These are phyloP conservation scores for Fusarium devonianum DNA, from an alignment of 2,329 filamentous ascomycete species.

Conservation along the genomic window DNA sequence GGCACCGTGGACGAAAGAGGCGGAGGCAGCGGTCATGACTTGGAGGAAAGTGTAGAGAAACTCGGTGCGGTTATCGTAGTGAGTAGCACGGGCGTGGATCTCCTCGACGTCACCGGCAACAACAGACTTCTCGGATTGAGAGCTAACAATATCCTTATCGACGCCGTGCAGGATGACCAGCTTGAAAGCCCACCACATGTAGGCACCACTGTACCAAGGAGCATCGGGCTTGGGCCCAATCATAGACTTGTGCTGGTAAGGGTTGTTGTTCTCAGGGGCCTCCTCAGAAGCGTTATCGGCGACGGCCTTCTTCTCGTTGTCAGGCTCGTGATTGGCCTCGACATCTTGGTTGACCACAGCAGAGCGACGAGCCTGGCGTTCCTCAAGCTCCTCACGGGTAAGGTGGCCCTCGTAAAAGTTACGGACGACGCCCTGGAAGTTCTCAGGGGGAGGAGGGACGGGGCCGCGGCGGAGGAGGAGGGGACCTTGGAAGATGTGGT, in stretches of 20 bases:
- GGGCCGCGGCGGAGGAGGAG: slow-evolving; percentile 55
- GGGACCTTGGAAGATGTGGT: slow-evolving; percentile 61
- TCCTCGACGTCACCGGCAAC: slow-evolving; percentile 62
- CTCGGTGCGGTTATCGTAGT: slow-evolving; percentile 69
- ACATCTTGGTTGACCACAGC: slow-evolving; percentile 31
- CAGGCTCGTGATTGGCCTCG: slow-evolving; percentile 39
- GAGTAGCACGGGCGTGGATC: slow-evolving; percentile 62
- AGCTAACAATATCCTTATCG: slow-evolving; percentile 51
- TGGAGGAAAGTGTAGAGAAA: slow-evolving; percentile 68
- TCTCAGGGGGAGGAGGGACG: slow-evolving; percentile 51
- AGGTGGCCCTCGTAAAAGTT: slow-evolving; percentile 65
- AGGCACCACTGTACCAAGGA: slow-evolving; percentile 52
- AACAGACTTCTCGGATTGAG: slow-evolving; percentile 48
- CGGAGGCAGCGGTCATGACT: slow-evolving; percentile 66
- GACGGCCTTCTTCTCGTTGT: slow-evolving; percentile 39
- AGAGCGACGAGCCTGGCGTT: slow-evolving; percentile 44
- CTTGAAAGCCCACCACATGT: slow-evolving; percentile 56
- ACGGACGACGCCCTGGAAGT: slow-evolving; percentile 52
- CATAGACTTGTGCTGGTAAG: slow-evolving; percentile 42
- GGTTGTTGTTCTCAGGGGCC: slow-evolving; percentile 52
- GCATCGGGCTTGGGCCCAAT: slow-evolving; percentile 52
- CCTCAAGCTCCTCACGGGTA: slow-evolving; percentile 60
- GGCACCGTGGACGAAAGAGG: slow-evolving; percentile 71
- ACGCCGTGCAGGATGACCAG: slow-evolving; percentile 56
- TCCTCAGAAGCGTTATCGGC: slow-evolving; percentile 64